Base-by-base conservation (phyloP, 345 rosid genomes). In the Melastoma malabathricum region DNA sequence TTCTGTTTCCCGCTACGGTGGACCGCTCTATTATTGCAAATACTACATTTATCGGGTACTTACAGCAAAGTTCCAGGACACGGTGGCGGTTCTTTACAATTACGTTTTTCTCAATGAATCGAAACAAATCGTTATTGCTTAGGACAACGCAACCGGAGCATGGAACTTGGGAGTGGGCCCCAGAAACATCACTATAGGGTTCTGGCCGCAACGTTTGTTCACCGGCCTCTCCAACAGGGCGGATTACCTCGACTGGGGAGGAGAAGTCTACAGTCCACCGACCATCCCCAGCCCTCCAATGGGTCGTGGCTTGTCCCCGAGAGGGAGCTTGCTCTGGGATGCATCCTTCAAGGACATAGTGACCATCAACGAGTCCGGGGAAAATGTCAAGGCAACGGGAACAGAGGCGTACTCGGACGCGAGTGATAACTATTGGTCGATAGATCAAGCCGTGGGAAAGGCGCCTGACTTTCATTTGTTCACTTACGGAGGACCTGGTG, bases 221-320 rank as follows among this genome's bases (percentile, higher is more conserved):
- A 53, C 45, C 0, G 2, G 59, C 0, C 43, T 59, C 12, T 17
- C 22, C 14, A 64, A 54, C 25, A 3, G 15, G 14, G 63, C 63
- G 2, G 13, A 10, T 6, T 29, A 48, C 13, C 31, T 49, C 4
- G 68, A 59, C 1, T 64, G 68, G 64, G 64, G 68, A 9, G 68
- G 64, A 13, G 64, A 53, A 38, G 56, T 20, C 15, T 43, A 20
- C 15, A 49, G 64, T 13, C 68, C 60, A 1, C 46, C 38, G 14
- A 18, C 14, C 15, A 4, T 9, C 22, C 16, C 51, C 10, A 43
- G 55, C 25, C 64, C 56, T 2, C 59, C 50, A 19, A 59, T 64
- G 64, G 68, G 68, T 9, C 39, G 55, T 1, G 59, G 51, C 13
- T 1, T 9, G 10, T 13, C 13, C 18, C 56, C 60, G 16, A 6